Evolutionary conservation across 2,329 filamentous ascomycete species (phyloP), one percentile per base, ranked within the genome.

Genomic region (Phialemoniopsis sp.): DNA sequence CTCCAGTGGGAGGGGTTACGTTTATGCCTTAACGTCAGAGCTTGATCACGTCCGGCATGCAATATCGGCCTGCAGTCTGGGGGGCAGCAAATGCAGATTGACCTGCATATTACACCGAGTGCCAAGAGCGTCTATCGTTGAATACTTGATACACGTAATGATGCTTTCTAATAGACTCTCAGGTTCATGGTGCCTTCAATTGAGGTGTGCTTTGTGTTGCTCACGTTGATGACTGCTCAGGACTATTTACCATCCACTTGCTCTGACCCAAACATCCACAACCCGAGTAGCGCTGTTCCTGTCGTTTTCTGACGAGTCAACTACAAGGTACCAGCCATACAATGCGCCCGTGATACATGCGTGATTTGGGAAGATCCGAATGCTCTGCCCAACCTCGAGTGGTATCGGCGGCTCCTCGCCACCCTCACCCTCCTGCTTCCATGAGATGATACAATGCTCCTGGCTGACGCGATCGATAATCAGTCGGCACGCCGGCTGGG

Each of bases 391-490:
- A 36, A 82, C 59, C 6, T 59, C 47, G 26, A 83, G 50, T 3
- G 66, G 60, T 9, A 73, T 52, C 1, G 46, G 37, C 0, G 39
- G 36, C 1, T 43, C 4, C 0, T 64, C 53, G 0, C 34, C 37
- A n/a, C n/a, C 41, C 29, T 64, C 60, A 10, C 21, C 21, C 6
- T 26, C 21, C 21, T 26, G 21, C 6, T 10, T 26, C 70, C 75
- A 81, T 0, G 64, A 63, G 33, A 83, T 48, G 29, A 82, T 73
- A 0, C 74, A 76, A 56, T 85, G 81, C 49, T 85, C 81, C 48
- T 85, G 81, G 39, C 76, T 79, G n/a, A 85, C 70, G 7, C 76
- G 64, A 4, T 68, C 71, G 8, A 85, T 70, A 32, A 83, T 71
- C 63, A 80, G 70, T 1, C 53, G 54, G 13, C 32, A 18, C 8